Evolutionary conservation across 2,329 filamentous ascomycete genomes (phyloP), one percentile per base, ranked within the genome.

Genomic region (Claviceps digitariae): DNA sequence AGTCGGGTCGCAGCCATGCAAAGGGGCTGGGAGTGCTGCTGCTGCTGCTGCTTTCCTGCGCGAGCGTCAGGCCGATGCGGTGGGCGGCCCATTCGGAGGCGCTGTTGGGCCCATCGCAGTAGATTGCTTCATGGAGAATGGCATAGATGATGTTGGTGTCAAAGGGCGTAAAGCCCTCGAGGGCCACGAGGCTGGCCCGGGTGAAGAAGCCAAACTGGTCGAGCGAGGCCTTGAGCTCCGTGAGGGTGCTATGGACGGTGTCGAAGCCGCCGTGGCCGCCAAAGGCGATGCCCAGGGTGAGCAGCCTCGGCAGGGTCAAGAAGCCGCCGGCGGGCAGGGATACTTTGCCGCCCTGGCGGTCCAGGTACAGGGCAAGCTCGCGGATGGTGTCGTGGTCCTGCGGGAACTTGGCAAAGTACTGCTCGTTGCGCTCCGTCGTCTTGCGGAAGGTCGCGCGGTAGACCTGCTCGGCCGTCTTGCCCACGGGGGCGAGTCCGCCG

Each of bases 41-140:
- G 2, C 68, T 62, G 31, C 70, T 59, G 34, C 48, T 29, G 29
- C 70, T 59, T 2, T 68, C 62, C 5, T 25, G 23, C 5, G 43
- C 21, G 15, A 76, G 62, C 13, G 63, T 56, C 57, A 75, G 67
- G 58, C 84, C 75, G 52, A 90, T 70, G 2, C 83, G 75, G 41
- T 84, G 73, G 2, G 87, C 86, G 6, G 88, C 83, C 90, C 90
- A 95, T 54, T 81, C 78, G 2, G 87, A 84, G 9, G 80, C 74
- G 36, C 76, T 65, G 8, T 74, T 73, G 4, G 73, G 78, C 56
- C 80, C 79, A 66, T 86, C 81, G 66, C 86, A 91, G 73, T 96
- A 97, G 60, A 90, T 84, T 8, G 87, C 76, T 68, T 97, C 91
- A 64, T 97, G 91, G 2, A 96, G 72, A 41, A 96, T 74, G 25